Percentiles rank a stretch among this genome's conserved stretches.
Evolutionary conservation across 2,329 filamentous ascomycete genomes (phyloP).

Genomic region (Ophiocordyceps camponoti-floridani): DNA sequence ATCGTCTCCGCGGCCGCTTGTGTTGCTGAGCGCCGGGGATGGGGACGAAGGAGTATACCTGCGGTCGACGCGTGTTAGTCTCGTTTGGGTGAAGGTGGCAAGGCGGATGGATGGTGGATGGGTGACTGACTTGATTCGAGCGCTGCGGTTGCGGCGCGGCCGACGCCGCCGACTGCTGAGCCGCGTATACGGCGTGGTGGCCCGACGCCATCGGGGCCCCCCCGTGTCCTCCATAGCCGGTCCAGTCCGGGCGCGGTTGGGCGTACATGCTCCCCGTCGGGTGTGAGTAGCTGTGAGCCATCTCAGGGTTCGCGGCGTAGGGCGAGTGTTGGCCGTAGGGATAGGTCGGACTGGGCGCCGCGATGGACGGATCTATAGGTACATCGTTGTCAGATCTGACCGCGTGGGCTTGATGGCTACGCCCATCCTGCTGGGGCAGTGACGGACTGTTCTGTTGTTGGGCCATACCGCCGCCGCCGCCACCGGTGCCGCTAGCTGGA

Average conservation of each 20-base stretch:
- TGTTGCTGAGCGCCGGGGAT: conserved; percentile 95
- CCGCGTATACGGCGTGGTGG: conserved; percentile 33
- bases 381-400: conserved; percentile 91
- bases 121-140: conserved; percentile 38
- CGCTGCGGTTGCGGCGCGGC: conserved; percentile 31
- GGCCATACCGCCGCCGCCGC: conserved; percentile 79
- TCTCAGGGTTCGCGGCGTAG: conserved; percentile 70
- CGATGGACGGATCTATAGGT: conserved; percentile 98
- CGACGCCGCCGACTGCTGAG: conserved; percentile 30
- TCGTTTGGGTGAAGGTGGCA: too few species aligned
- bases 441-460: conserved; percentile 96
- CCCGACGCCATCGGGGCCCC: conserved; percentile 29
- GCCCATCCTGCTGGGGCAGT: conserved; percentile 67
- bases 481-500: conserved; percentile 49
- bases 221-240: conserved; percentile 40
- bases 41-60: conserved; percentile 96
- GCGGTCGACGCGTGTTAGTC: conserved; percentile 12
- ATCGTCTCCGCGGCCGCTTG: conserved; percentile 81
- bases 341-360: conserved; percentile 82
- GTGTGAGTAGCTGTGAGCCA: conserved; percentile 61
- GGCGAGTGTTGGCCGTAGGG: conserved; percentile 71
- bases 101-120: too few species aligned
- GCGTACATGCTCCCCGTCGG: conserved; percentile 44
- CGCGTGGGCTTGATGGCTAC: conserved; percentile 58
- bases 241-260: conserved; percentile 61